Evolutionary conservation across 768 basidiomycete species (phyloP), one percentile per base, ranked within the genome.

Genomic region (Harrya chromipes): DNA sequence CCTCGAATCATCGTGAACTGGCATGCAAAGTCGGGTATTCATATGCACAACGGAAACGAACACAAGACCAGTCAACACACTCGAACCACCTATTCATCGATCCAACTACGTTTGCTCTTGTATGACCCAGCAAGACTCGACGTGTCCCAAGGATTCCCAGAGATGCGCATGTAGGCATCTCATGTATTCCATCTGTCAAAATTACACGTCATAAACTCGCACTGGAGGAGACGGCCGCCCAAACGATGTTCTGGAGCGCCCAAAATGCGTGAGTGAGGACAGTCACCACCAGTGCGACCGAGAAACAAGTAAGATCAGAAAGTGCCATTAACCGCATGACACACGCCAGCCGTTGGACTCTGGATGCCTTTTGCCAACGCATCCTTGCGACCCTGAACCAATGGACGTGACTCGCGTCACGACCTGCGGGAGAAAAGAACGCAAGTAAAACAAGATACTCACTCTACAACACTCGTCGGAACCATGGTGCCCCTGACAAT

Each of bases 141-240:
- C 41, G 13, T 20, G 16, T 40, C 14, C 26, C 6, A 36, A 35
- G 24, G 33, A 47, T 38, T n/a, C 23, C 38, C 33, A 9, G 17
- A 37, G 41, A 44, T 16, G 39, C 35, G 19, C 29, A 42, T 14
- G 26, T 49, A 23, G 37, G 36, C 37, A 39, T 43, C 34, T 57
- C 27, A 43, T 14, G 7, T 17, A 38, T 56, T 39, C 37, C 31
- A 46, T 33, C 36, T 45, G n/a, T 50, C 24, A 27, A n/a, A 23
- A 29, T 43, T 47, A 33, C 43, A 42, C 12, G 44, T 55, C 31
- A 45, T 46, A 40, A 43, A 37, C 35, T 21, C 14, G 53, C 23
- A 43, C 43, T 23, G 29, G 50, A 38, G 66, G 65, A 20, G 67
- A 57, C 3, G 67, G 65, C 24, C 66, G 56, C 27, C 53, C 67